Percentiles rank a stretch among this genome's conserved stretches.
Evolutionary conservation across 208 protist genomes (phyloP).

Genomic region (Endotrypanum monterogeii): DNA sequence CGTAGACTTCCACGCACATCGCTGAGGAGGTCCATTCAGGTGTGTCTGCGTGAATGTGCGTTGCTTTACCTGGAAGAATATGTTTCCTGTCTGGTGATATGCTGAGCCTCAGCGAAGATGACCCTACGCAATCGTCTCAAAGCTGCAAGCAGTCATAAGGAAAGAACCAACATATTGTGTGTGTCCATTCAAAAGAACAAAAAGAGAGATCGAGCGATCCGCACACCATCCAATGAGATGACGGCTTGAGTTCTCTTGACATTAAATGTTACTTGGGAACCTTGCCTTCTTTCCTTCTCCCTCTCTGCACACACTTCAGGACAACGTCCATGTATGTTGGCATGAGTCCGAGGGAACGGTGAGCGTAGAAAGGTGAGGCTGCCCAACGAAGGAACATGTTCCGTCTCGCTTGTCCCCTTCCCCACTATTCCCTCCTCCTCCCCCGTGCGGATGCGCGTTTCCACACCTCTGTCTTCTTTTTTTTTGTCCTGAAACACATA

Average conservation of each 20-base stretch:
- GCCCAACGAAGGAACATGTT: no score
- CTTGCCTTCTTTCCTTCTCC: background rate
- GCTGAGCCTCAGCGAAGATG: no score
- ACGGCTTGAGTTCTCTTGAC: background rate
- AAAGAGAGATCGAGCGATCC: background rate
- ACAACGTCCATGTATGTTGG: background rate
- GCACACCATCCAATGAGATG: no score
- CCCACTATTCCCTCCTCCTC: background rate
- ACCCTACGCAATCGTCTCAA: no score
- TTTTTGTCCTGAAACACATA: background rate
- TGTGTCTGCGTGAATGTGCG: no score
- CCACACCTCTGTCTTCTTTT: background rate
- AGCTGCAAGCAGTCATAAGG: no score
- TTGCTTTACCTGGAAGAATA: background rate
- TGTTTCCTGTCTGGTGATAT: no score
- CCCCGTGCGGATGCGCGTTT: background rate
- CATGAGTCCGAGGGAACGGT: background rate
- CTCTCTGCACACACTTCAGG: background rate
- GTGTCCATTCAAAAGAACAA: background rate
- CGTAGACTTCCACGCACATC: conserved; percentile 35
- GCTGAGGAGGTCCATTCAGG: conserved; percentile 1
- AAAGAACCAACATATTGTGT: no score
- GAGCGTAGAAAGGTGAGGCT: background rate
- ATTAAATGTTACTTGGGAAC: background rate
- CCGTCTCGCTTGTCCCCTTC: background rate